Base-by-base conservation (phyloP, 192 early-diverging fungal genomes). In the Chytriomyces confervae region DNA sequence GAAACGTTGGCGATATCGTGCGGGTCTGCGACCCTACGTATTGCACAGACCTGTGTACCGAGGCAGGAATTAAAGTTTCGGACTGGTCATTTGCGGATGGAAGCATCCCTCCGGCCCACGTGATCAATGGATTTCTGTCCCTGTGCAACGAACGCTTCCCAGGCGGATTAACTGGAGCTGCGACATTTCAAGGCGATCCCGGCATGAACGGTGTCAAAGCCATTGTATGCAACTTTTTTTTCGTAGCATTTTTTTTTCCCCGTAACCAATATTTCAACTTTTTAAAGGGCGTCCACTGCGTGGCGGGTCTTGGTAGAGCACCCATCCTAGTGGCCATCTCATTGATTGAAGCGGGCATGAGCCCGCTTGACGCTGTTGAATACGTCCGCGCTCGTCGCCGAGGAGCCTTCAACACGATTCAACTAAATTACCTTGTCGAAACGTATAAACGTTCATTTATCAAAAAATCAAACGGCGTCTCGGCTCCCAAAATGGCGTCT, bases 11-110 rank as follows among this genome's bases (percentile, higher is more conserved):
- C 16, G 93, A 95, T 62, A 91, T 95, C 13, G 93, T 95, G 18
- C 87, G 94, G n/a, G 92, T 91, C 3, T 94, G 94, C 75, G 93
- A 95, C 63, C 92, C 94, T 5, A 94, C 94, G n/a, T 95, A 95
- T 80, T 76, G 85, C 24, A 87, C 81, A 8, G 83, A 81, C 9
- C 79, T 83, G 6, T 66, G 94, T 44, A 81, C 78, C 8, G 78
- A 80, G 46, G n/a, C 53, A 0, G 90, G 89, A 43, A 92, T 95
- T 71, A 72, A 86, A 72, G 89, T 94, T 6, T 88, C 75, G 20
- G 75, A 82, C 43, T 71, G 61, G 78, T 61, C 69, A 5, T 83
- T 83, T 61, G 6, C 74, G 10, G 82, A 83, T 63, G 81, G 82
- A 10, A 72, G 63, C 5, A 68, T 81, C 46, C 93, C 93, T 57